Conservation (phyloP, 495 filamentous ascomycete genomes). For the Daldinia bambusicola region DNA sequence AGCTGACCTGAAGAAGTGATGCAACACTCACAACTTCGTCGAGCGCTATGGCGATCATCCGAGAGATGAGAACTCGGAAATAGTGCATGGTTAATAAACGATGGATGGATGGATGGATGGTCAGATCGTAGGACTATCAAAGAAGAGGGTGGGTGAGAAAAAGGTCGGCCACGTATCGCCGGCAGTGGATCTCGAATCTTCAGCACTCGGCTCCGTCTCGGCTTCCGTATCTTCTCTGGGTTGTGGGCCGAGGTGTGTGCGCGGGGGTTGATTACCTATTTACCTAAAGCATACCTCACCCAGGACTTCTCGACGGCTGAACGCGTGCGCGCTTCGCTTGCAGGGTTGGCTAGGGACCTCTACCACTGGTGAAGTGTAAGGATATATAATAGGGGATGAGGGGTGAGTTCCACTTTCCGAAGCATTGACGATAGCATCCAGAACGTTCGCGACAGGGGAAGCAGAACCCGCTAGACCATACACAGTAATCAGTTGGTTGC, state of each 20-base stretch:
- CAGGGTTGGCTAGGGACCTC: neutral
- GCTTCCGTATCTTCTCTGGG: neutral
- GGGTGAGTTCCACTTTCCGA: conserved; percentile 13
- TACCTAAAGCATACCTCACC: too few species aligned
- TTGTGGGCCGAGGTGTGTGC: neutral
- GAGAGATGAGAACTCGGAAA: neutral
- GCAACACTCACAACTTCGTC: too few species aligned
- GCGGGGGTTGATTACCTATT: neutral
- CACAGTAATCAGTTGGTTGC: neutral
- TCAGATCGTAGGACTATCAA: neutral
- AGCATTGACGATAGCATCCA: conserved; percentile 1
- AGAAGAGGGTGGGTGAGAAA: neutral
- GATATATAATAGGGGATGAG: conserved; percentile 10
- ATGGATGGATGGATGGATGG: neutral
- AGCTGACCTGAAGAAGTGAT: neutral
- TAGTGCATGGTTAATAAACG: neutral
- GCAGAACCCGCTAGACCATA: conserved; percentile 7
- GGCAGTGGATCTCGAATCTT: neutral
- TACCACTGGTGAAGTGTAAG: neutral
- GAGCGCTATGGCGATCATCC: too few species aligned
- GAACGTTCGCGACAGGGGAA: conserved; percentile 1
- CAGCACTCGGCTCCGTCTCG: neutral
- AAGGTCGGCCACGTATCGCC: neutral
- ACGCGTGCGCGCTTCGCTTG: neutral
- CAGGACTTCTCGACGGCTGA: neutral